A percentile compares a stretch with the other conserved stretches of the same genome.
These are phyloP conservation scores for Fusarium sp. DNA, from an alignment of 2,329 filamentous ascomycete species.

Conservation along the genomic window DNA sequence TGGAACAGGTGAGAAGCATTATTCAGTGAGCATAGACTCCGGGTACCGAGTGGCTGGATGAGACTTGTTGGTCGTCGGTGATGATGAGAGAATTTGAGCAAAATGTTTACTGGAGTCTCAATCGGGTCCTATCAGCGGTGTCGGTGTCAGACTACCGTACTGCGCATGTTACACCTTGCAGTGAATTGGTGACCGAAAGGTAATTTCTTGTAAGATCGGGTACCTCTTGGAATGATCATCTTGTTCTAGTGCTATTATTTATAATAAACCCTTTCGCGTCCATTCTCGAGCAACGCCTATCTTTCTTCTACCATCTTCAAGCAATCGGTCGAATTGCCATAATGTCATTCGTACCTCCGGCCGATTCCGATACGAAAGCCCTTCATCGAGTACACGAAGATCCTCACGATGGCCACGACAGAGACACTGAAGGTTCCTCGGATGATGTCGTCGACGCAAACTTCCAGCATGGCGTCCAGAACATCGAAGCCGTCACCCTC, in stretches of 20 bases:
- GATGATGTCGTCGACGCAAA: neutral
- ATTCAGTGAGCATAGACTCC: no score
- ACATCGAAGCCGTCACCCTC: conserved; percentile 17
- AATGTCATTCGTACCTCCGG: neutral
- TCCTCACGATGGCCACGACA: neutral
- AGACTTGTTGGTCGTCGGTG: neutral
- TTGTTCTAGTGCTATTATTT: neutral
- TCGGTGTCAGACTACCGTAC: neutral
- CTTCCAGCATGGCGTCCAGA: conserved; percentile 22
- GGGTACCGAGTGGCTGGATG: neutral
- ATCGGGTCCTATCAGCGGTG: neutral
- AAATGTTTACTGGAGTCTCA: neutral
- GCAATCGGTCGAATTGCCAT: no score
- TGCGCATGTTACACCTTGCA: neutral
- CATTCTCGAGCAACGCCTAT: neutral
- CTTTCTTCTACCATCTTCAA: neutral
- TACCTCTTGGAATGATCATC: neutral
- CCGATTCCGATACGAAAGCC: conserved; percentile 3
- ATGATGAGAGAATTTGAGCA: conserved; percentile 25
- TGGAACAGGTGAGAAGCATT: no score
- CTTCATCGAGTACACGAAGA: neutral
- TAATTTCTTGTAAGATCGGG: neutral
- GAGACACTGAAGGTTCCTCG: neutral
- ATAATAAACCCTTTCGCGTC: neutral
- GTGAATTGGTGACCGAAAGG: neutral